A percentile compares a stretch with the other conserved stretches of the same genome.
Conservation (phyloP, 306 rosid species). For the Cicer bijugum region DNA sequence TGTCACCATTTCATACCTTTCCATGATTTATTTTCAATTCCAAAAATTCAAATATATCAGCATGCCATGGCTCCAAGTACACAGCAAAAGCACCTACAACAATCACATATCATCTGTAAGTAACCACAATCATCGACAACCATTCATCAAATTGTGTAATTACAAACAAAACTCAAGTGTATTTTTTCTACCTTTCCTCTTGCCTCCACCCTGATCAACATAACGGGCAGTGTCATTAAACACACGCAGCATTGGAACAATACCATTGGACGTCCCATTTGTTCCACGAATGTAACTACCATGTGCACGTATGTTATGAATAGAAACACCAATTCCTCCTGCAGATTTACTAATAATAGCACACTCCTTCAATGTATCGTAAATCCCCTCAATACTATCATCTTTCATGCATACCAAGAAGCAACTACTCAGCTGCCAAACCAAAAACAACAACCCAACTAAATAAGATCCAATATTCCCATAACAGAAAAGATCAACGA, state of each 20-base stretch:
- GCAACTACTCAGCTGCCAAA: slow-evolving; percentile 93
- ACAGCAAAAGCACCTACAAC: slow-evolving; percentile 91
- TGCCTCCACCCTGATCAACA: slow-evolving; percentile 99
- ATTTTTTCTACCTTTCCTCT: slow-evolving; percentile 75
- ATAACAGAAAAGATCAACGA: too few relatives aligned
- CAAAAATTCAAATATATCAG: slow-evolving; percentile 84
- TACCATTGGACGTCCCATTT: slow-evolving; percentile 93
- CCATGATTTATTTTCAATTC: slow-evolving; percentile 89
- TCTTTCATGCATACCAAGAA: slow-evolving; percentile 95
- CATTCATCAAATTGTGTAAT: background rate
- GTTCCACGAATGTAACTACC: slow-evolving; percentile 98
- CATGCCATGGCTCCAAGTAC: slow-evolving; percentile 99
- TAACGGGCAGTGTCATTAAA: slow-evolving; percentile 97
- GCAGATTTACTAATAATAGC: slow-evolving; percentile 95
- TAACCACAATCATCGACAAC: background rate
- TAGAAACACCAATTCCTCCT: slow-evolving; percentile 91
- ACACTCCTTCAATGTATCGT: slow-evolving; percentile 91
- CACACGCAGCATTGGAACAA: slow-evolving; percentile 84
- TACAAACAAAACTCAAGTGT: too few relatives aligned
- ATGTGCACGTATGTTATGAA: slow-evolving; percentile 70
- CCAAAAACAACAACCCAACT: slow-evolving; percentile 12
- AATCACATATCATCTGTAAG: slow-evolving; percentile 9
- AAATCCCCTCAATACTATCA: slow-evolving; percentile 89
- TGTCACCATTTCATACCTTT: slow-evolving; percentile 56
- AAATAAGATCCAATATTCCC: background rate